Base-by-base conservation (phyloP, 495 filamentous ascomycete genomes). In the Cercophora scortea region DNA sequence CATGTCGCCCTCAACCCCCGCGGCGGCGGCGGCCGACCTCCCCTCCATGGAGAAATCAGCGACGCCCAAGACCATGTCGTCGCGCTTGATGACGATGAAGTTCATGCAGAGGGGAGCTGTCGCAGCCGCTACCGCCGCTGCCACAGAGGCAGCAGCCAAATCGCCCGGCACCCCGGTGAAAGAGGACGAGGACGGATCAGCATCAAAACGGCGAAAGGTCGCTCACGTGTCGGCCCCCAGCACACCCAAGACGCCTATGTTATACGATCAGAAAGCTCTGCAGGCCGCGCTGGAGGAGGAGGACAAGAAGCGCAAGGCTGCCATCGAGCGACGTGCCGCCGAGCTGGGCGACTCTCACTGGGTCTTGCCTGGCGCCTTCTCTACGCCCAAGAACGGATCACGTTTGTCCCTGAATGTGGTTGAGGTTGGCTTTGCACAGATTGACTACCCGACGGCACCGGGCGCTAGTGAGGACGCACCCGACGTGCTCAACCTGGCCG, bases 71-170 rank as follows among this genome's bases (percentile, higher is more conserved):
- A 73, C 74, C 9, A 93, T 95, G 87, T 96, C 91, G 54, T 91
- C 88, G 3, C 82, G 90, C 49, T 80, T 96, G 16, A 72, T 94
- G 61, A 95, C 87, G 19, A 96, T 96, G 91, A 96, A 96, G 81
- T 98, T 98, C 69, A 98, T 98, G 93, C 93, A 96, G 79, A 82
- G 93, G 57, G 87, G 87, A 47, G 88, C 86, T 19, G 83, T 62
- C 5, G 51, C 51, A 5, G 50, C 55, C 13, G 58, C 61, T 13
- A 32, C 52, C 8, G 50, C 84, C 60, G 57, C 61, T 62, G 55
- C 73, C 57, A 53, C 74, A 25, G 25, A 25, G 25, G 25, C 25
- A 5, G 25, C 25, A 5, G 25, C 25, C 25, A 25, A 25, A 25
- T 25, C 25, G 36, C 66, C 78, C 42, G 61, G 67, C 32, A 71